phyloP scores from a whole-genome alignment of 192 early-diverging fungal species.

The Spinellus fusiger region DNA sequence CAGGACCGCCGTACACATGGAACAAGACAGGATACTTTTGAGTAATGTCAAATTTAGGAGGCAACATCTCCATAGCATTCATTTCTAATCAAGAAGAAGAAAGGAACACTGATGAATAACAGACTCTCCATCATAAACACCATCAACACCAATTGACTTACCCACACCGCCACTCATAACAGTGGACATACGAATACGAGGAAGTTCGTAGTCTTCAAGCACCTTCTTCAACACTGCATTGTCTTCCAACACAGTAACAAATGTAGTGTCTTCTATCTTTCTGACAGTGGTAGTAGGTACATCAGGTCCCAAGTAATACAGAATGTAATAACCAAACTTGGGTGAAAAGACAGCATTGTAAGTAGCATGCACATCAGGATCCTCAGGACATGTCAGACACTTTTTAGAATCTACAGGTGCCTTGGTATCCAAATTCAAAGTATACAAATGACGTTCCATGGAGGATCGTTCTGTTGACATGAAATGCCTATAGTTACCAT shows the following conservation, averaged over 20 bases:
- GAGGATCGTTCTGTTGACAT: constrained; percentile 33
- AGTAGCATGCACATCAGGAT: constrained; percentile 47
- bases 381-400: constrained; percentile 27
- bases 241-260: constrained; percentile 51
- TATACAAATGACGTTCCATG: constrained; percentile 37
- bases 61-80: constrained; percentile 77
- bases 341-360: constrained; percentile 74
- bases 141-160: constrained; percentile 1
- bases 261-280: constrained; percentile 45
- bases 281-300: constrained; percentile 73
- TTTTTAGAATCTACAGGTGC: constrained; percentile 1
- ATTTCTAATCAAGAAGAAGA: constrained; percentile 35
- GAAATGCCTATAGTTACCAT: constrained; percentile 17
- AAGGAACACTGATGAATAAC: neutral
- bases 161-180: constrained; percentile 28
- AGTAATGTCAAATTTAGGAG: constrained; percentile 66
- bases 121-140: neutral
- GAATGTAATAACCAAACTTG: constrained; percentile 62
- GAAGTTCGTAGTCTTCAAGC: constrained; percentile 54
- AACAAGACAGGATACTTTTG: constrained; percentile 85
- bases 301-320: constrained; percentile 79
- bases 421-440: constrained; percentile 6
- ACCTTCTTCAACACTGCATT: constrained; percentile 45
- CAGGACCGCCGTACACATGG: constrained; percentile 86
- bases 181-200: constrained; percentile 37